phyloP scores from a whole-genome alignment of 352 stramenopile species.

The Peronospora farinosa region DNA sequence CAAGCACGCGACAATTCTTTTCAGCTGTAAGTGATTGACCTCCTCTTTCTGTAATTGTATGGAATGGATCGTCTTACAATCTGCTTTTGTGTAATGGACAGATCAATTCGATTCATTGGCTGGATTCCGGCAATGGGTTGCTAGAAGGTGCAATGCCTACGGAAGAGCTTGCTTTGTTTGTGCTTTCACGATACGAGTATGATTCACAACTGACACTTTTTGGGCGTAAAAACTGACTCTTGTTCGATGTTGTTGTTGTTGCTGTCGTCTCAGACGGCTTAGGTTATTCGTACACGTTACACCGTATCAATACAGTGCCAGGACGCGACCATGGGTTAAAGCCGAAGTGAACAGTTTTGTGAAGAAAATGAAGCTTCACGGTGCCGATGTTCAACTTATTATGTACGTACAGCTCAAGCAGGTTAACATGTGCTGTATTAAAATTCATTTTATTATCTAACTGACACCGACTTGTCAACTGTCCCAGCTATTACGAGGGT shows the following conservation, averaged over 20 bases:
- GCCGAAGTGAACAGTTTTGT: conserved; percentile 43
- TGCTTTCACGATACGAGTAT: conserved; percentile 37
- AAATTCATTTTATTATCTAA: neutral
- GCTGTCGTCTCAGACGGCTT: conserved; percentile 19
- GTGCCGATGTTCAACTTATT: conserved; percentile 33
- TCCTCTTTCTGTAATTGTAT: neutral
- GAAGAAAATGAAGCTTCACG: conserved; percentile 28
- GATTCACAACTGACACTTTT: neutral
- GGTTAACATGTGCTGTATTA: neutral
- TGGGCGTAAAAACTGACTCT: neutral
- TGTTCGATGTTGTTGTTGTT: neutral
- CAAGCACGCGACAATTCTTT: conserved; percentile 37
- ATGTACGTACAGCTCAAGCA: conserved; percentile 24
- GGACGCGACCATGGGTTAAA: conserved; percentile 47
- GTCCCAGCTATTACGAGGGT: conserved; percentile 33
- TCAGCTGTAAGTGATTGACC: conserved; percentile 20
- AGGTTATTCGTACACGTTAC: conserved; percentile 57
- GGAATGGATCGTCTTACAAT: neutral
- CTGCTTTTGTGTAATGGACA: conserved; percentile 8
- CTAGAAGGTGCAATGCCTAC: conserved; percentile 35
- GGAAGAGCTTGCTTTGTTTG: conserved; percentile 27
- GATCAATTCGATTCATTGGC: conserved; percentile 58
- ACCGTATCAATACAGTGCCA: conserved; percentile 50
- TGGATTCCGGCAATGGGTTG: conserved; percentile 56
- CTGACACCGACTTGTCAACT: neutral